These are phyloP conservation scores for Macroventuria anomochaeta DNA, from an alignment of 2,329 filamentous ascomycete genomes.

Conservation along the genomic window DNA sequence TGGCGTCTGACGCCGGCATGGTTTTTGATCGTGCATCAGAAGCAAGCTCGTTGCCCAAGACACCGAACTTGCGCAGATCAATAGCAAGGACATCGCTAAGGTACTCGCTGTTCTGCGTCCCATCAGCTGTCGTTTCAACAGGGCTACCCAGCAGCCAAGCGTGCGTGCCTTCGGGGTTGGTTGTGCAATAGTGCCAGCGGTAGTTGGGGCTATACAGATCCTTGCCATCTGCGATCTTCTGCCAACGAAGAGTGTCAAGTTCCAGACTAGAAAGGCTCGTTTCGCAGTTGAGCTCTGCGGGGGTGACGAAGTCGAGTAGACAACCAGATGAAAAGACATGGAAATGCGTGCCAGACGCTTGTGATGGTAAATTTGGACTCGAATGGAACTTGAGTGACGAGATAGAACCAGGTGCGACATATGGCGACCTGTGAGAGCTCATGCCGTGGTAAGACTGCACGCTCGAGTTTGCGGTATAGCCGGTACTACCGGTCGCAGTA, in stretches of 20 bases:
- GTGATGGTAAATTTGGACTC: constrained; percentile 82
- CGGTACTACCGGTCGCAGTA: constrained; percentile 49
- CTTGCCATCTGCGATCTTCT: constrained; percentile 90
- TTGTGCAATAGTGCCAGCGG: constrained; percentile 97
- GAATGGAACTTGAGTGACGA: constrained; percentile 90
- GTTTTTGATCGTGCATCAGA: constrained; percentile 52
- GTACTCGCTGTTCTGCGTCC: constrained; percentile 82
- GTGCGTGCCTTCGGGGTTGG: constrained; percentile 93
- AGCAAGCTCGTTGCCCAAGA: constrained; percentile 77
- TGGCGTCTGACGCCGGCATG: constrained; percentile 60
- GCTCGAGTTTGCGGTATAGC: constrained; percentile 76
- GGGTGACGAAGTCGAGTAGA: constrained; percentile 91
- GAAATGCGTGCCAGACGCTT: constrained; percentile 91
- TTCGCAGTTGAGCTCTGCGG: constrained; percentile 86
- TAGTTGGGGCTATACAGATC: constrained; percentile 93
- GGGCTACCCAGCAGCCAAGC: constrained; percentile 96
- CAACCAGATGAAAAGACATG: constrained; percentile 94
- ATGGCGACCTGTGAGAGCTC: constrained; percentile 55
- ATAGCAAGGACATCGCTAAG: constrained; percentile 94
- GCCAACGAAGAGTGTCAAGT: constrained; percentile 86
- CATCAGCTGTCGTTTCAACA: constrained; percentile 71
- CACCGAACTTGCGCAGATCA: constrained; percentile 88
- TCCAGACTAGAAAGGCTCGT: constrained; percentile 92
- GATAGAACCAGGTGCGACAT: constrained; percentile 77
- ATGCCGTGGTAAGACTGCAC: constrained; percentile 62